A percentile compares a stretch with the other conserved stretches of the same genome.
Conservation (phyloP, 2,329 filamentous ascomycete species). For the Claviceps purpurea region DNA sequence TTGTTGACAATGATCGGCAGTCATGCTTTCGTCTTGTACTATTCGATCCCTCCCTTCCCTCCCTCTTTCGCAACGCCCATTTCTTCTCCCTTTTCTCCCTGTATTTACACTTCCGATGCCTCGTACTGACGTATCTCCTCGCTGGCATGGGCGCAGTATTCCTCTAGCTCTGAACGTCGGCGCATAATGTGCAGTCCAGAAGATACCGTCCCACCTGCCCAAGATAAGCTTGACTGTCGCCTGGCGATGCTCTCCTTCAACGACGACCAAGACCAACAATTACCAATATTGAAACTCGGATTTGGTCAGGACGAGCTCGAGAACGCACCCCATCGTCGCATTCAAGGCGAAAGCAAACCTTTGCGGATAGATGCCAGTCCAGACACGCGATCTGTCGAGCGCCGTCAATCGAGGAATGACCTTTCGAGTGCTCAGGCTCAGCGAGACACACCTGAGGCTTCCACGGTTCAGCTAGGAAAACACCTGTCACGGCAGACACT, state of each 20-base stretch:
- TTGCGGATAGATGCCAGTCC: conserved; percentile 1
- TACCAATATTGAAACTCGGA: conserved; percentile 3
- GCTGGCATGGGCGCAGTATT: conserved; percentile 39
- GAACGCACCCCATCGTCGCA: conserved; percentile 6
- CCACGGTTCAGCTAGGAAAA: conserved; percentile 14
- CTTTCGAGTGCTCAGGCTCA: conserved; percentile 43
- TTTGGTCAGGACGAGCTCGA: conserved; percentile 9
- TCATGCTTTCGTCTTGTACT: background rate
- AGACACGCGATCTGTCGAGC: conserved; percentile 31
- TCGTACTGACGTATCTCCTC: background rate
- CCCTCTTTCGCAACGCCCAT: background rate
- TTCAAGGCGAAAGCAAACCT: background rate
- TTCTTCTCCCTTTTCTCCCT: background rate
- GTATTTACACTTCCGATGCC: background rate
- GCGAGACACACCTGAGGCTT: conserved; percentile 16
- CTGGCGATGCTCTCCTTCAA: conserved; percentile 6
- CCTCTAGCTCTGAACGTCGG: conserved; percentile 58
- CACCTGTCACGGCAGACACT: conserved; percentile 12
- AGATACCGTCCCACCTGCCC: conserved; percentile 15
- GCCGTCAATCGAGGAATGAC: conserved; percentile 54
- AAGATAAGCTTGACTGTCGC: conserved; percentile 13
- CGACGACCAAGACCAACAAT: conserved; percentile 3
- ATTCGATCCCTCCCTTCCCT: background rate
- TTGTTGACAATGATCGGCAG: background rate
- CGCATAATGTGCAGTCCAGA: conserved; percentile 42